A percentile compares a stretch with the other conserved stretches of the same genome.
These are phyloP conservation scores for Phytophthora foliorum DNA, from an alignment of 352 stramenopile genomes.

Conservation along the genomic window DNA sequence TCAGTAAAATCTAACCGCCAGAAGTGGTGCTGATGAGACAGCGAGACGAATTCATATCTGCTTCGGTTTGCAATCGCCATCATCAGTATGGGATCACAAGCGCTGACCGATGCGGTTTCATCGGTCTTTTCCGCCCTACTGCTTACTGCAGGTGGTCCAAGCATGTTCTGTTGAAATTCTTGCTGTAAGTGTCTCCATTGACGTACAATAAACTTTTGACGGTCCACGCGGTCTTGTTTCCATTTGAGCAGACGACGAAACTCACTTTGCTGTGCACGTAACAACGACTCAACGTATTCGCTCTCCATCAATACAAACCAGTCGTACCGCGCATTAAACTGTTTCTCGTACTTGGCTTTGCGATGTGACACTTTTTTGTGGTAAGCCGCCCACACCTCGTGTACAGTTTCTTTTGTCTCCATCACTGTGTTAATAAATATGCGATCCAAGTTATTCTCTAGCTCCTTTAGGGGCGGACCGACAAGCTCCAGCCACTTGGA, in stretches of 20 bases:
- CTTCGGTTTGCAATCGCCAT: slow-evolving; percentile 15
- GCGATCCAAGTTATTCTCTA: slow-evolving; percentile 70
- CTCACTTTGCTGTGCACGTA: slow-evolving; percentile 55
- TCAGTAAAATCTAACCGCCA: slow-evolving; percentile 75
- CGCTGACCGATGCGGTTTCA: not conserved
- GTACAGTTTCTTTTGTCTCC: slow-evolving; percentile 61
- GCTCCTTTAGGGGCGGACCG: slow-evolving; percentile 70
- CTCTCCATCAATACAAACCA: slow-evolving; percentile 56
- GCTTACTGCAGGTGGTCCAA: slow-evolving; percentile 6
- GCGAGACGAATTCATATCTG: slow-evolving; percentile 11
- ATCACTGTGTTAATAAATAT: slow-evolving; percentile 67
- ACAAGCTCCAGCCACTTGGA: slow-evolving; percentile 75
- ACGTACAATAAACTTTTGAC: slow-evolving; percentile 68
- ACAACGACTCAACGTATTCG: slow-evolving; percentile 47
- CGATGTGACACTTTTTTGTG: slow-evolving; percentile 52
- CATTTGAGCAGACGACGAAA: slow-evolving; percentile 72
- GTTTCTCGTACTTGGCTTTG: slow-evolving; percentile 53
- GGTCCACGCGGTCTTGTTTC: slow-evolving; percentile 70
- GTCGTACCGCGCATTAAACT: slow-evolving; percentile 48
- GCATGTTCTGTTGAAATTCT: slow-evolving; percentile 25
- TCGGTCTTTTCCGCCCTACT: not conserved
- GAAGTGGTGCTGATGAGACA: slow-evolving; percentile 1
- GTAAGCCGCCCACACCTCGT: slow-evolving; percentile 56
- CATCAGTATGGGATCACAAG: slow-evolving; percentile 23
- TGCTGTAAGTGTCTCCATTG: slow-evolving; percentile 59